Base-by-base conservation (phyloP, 2,329 filamentous ascomycete species). In the Paraconiothyrium brasiliense region DNA sequence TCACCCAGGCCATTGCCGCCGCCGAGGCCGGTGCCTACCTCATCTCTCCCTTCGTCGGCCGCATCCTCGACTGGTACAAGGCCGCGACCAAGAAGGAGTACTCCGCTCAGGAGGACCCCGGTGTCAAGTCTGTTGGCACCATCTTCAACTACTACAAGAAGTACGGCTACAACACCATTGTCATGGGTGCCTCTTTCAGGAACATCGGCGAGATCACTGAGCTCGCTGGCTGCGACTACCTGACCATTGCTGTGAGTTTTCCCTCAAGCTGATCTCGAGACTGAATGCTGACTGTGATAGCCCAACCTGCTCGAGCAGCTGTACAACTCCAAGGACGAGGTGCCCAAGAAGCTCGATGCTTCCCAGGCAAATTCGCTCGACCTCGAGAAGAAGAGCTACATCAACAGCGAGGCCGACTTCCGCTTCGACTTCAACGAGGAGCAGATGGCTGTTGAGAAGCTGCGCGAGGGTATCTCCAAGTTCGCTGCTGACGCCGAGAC, bases 61-160 rank as follows among this genome's bases (percentile, higher is more conserved):
- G 95, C 80, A 99, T 99, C 79, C 92, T 99, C 72, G 95, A 99
- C 85, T 99, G 94, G 94, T 97, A 90, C 92, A 99, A 99, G 92
- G 92, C 92, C 62, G 85, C 89, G 74, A 92, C 89, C 82, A 97
- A 97, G 90, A 94, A 96, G 88, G 92, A 95, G 71, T 99, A 94
- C 89, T 77, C 86, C 80, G 88, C 93, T 81, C 85, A 92, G 82
- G 92, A 97, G 81, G 95, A 99, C 86, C 95, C 95, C 60, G 95
- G 95, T 86, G 95, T 99, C 82, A 88, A 92, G 85, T 94, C 91
- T 70, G 95, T 99, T 78, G 87, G 94, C 87, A 79, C 76, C 82
- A 99, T 99, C 86, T 99, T 91, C 90, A 95, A 99, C 89, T 99
- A 99, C 92, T 99, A 99, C 91, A 99, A 99, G 92, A 98, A 98